Evolutionary conservation across 2,329 filamentous ascomycete genomes (phyloP).

Genomic region (Aspergillus sp.): DNA sequence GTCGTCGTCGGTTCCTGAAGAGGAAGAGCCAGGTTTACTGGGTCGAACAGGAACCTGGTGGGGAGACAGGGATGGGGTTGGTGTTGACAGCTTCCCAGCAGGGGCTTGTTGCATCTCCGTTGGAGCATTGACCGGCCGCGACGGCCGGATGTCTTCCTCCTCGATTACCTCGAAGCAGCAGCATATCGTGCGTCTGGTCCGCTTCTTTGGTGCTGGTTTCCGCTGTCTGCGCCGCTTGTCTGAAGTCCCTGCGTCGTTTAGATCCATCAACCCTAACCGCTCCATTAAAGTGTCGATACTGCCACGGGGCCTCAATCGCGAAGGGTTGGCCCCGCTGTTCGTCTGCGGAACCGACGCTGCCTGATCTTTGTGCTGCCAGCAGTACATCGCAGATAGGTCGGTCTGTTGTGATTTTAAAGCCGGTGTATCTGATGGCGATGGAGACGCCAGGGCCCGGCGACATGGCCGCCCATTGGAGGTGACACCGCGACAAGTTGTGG

Average conservation of each 20-base stretch:
- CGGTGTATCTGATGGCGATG: slow-evolving; percentile 24
- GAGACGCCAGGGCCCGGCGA: slow-evolving; percentile 66
- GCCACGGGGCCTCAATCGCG: slow-evolving; percentile 64
- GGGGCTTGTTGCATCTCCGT: not conserved
- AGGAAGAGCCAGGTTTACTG: not conserved
- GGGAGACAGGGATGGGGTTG: slow-evolving; percentile 4
- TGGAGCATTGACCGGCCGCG: slow-evolving; percentile 3
- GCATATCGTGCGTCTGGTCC: slow-evolving; percentile 30
- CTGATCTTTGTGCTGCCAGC: slow-evolving; percentile 95
- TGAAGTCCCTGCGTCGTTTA: slow-evolving; percentile 46
- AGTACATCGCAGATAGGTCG: slow-evolving; percentile 62
- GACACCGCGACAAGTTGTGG: slow-evolving; percentile 83
- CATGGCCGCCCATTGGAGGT: slow-evolving; percentile 82
- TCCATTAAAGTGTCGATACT: slow-evolving; percentile 88
- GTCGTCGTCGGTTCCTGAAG: slow-evolving; percentile 46
- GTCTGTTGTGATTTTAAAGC: slow-evolving; percentile 27
- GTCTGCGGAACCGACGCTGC: slow-evolving; percentile 45
- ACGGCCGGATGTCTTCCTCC: slow-evolving; percentile 29
- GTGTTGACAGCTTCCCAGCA: slow-evolving; percentile 6
- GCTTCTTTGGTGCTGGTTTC: slow-evolving; percentile 23
- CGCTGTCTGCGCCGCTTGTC: slow-evolving; percentile 12
- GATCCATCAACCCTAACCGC: slow-evolving; percentile 71
- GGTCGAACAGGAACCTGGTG: not conserved
- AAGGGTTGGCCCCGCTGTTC: slow-evolving; percentile 29
- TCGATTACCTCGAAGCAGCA: slow-evolving; percentile 40